A percentile compares a stretch with the other conserved stretches of the same genome.
These are phyloP conservation scores for Cynara cardunculus DNA, from an alignment of 129 eudicot genomes.

Conservation along the genomic window DNA sequence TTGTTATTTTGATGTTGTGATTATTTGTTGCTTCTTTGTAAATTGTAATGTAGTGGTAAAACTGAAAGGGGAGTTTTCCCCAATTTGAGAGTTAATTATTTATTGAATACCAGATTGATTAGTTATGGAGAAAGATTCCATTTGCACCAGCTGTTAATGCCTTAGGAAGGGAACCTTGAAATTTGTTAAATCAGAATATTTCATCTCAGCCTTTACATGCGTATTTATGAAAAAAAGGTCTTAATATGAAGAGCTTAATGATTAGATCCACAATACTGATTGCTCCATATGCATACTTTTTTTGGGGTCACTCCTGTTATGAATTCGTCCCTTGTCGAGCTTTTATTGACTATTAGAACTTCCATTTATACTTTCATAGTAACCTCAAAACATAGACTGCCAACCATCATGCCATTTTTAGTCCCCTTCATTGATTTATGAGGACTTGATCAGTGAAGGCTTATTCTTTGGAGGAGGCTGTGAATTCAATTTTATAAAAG, in stretches of 20 bases:
- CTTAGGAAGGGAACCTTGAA: not conserved
- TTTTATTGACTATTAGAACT: not conserved
- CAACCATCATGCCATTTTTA: too few species aligned
- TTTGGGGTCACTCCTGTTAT: not conserved
- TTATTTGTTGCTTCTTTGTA: not conserved
- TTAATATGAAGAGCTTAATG: not conserved
- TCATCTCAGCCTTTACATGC: not conserved
- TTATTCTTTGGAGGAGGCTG: too few species aligned
- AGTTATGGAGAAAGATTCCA: not conserved
- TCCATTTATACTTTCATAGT: not conserved
- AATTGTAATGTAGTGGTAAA: slow-evolving; percentile 23
- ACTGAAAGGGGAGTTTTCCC: not conserved
- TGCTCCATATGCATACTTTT: not conserved
- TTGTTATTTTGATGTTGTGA: not conserved
- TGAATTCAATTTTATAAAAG: too few species aligned
- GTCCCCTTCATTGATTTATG: not conserved
- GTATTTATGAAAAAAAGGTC: not conserved
- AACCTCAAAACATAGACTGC: too few species aligned
- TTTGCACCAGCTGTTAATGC: not conserved
- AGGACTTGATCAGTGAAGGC: too few species aligned
- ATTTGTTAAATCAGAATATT: not conserved
- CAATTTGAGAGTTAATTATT: not conserved
- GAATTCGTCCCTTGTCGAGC: not conserved
- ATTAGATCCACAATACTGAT: not conserved
- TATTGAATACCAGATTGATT: not conserved